phyloP scores from a whole-genome alignment of 768 basidiomycete genomes.

The Leccinum arenicola region DNA sequence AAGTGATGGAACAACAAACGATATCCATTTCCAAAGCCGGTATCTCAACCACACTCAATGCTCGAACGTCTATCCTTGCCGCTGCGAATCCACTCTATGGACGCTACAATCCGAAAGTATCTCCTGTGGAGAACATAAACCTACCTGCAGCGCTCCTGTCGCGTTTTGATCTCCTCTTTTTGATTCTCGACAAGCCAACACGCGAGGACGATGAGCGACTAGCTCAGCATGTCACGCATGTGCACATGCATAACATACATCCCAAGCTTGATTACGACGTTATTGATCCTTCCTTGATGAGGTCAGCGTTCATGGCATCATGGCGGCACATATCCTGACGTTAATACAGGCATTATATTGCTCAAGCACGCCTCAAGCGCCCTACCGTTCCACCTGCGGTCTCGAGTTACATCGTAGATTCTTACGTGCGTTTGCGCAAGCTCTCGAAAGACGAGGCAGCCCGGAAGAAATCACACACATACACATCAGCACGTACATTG shows the following conservation, averaged over 20 bases:
- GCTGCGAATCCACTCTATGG: slow-evolving; percentile 98
- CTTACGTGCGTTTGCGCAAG: slow-evolving; percentile 94
- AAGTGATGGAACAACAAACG: slow-evolving; percentile 99
- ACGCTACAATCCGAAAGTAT: slow-evolving; percentile 96
- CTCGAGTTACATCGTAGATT: slow-evolving; percentile 90
- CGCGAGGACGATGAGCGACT: slow-evolving; percentile 95
- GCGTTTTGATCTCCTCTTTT: slow-evolving; percentile 93
- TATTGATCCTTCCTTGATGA: slow-evolving; percentile 83
- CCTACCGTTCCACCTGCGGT: slow-evolving; percentile 88
- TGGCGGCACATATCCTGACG: neutral
- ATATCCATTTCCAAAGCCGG: slow-evolving; percentile 99
- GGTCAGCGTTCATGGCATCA: slow-evolving; percentile 43
- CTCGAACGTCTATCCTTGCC: slow-evolving; percentile 94
- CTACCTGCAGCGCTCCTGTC: slow-evolving; percentile 94
- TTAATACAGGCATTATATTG: slow-evolving; percentile 83
- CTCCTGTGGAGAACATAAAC: slow-evolving; percentile 99
- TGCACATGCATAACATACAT: slow-evolving; percentile 94
- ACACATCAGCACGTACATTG: slow-evolving; percentile 94
- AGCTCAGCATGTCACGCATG: slow-evolving; percentile 95
- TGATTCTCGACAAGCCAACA: slow-evolving; percentile 94
- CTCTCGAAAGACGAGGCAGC: slow-evolving; percentile 87
- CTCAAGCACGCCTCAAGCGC: slow-evolving; percentile 80
- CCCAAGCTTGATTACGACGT: slow-evolving; percentile 83
- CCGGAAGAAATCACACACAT: slow-evolving; percentile 85
- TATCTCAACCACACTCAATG: slow-evolving; percentile 97